A percentile compares a stretch with the other conserved stretches of the same genome.
Conservation (phyloP, 2,329 filamentous ascomycete genomes). For the Cytospora piceicola region DNA sequence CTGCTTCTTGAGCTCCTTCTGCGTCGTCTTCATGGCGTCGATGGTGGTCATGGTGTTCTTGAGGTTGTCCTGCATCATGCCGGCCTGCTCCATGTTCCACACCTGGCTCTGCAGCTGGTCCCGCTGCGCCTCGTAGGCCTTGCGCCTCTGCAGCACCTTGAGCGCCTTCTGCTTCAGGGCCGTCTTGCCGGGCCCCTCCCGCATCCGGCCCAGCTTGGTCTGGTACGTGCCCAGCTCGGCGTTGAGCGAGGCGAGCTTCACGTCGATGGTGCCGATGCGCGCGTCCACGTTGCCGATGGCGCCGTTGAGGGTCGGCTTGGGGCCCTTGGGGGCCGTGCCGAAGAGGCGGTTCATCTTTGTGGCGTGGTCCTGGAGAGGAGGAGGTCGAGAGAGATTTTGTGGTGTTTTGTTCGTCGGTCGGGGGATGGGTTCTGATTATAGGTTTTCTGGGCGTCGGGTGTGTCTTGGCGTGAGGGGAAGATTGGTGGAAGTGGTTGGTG, state of each 20-base stretch:
- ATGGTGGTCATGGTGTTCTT: conserved; percentile 99
- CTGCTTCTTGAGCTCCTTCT: conserved; percentile 88
- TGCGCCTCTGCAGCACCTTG: conserved; percentile 89
- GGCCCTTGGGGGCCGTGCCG: conserved; percentile 81
- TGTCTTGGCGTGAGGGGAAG: not conserved
- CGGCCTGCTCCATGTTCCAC: conserved; percentile 99
- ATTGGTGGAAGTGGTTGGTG: not conserved
- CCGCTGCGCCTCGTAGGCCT: conserved; percentile 91
- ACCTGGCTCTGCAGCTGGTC: conserved; percentile 93
- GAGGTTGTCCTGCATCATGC: conserved; percentile 98
- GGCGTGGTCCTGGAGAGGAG: not conserved
- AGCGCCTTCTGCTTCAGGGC: conserved; percentile 93
- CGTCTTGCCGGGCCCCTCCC: conserved; percentile 90
- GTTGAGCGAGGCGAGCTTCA: conserved; percentile 91
- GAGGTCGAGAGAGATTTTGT: too few species aligned
- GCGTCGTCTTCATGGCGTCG: conserved; percentile 95
- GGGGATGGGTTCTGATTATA: not conserved
- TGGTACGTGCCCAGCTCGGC: conserved; percentile 89
- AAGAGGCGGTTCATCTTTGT: conserved; percentile 94
- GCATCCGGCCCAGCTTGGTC: conserved; percentile 85
- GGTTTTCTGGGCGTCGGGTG: not conserved
- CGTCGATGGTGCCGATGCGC: conserved; percentile 84
- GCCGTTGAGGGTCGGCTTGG: conserved; percentile 84
- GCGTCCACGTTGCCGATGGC: conserved; percentile 87
- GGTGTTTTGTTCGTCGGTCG: not conserved